Evolutionary conservation across 2,329 filamentous ascomycete species (phyloP), one percentile per base, ranked within the genome.

Genomic region (Aureobasidium mangrovei): DNA sequence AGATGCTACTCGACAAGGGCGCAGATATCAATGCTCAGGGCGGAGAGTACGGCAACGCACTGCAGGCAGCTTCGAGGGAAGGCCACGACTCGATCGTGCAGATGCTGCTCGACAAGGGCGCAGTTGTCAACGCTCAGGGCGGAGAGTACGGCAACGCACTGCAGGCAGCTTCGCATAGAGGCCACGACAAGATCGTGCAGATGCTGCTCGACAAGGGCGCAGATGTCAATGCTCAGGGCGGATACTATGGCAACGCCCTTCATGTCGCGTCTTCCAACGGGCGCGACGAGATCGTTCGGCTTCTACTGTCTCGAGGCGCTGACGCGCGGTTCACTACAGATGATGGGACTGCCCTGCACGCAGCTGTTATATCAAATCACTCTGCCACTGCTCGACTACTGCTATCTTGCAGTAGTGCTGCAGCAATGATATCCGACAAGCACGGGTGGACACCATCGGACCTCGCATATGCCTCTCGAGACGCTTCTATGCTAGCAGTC

Each of bases 31-130:
- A 58, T 33, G 49, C 49, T 8, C 38, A 53, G n/a, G 58, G 49
- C 26, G 53, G 53, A 12, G 1, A 29, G 8, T 58, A 59, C 35
- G 57, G 58, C 48, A 59, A 43, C 28, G 60, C 60, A 28, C 54
- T 62, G 28, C 53, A 59, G 41, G 56, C 47, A 55, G 36, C 36
- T 39, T 39, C 36, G n/a, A 5, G 6, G n/a, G 7, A 12, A 39
- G 36, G 36, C 36, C 36, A 10, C 36, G 36, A 39, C 32, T 6
- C 6, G 26, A 40, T 57, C n/a, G 57, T 58, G 7, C 26, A 51
- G 42, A 27, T 60, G 48, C 58, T 63, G 38, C 54, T 61, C 4
- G 46, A 57, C 10, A 29, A 46, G 8, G 58, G 59, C 44, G 42
- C 42, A 32, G 56, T 60, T 35, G 41, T 54, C 26, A 57, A 57